Percentiles rank a stretch among this genome's conserved stretches.
Conservation (phyloP, 2,329 filamentous ascomycete genomes). For the Fonsecaea pugnacius region DNA sequence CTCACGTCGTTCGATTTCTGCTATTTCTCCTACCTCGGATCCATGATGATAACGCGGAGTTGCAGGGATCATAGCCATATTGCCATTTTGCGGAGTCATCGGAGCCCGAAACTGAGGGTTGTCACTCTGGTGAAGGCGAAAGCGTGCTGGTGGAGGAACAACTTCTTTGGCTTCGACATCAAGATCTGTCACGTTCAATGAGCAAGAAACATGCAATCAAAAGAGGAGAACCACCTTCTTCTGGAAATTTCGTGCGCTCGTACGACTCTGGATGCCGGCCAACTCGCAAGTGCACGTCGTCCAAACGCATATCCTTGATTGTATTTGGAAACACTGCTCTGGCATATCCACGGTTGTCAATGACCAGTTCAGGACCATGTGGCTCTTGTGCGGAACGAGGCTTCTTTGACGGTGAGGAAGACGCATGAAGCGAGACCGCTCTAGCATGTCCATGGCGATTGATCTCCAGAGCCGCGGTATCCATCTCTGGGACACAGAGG, state of each 20-base stretch:
- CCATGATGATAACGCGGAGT: background rate
- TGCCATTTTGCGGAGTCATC: background rate
- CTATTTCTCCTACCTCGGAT: background rate
- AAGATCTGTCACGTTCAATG: background rate
- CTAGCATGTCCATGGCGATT: background rate
- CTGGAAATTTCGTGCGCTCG: conserved; percentile 13
- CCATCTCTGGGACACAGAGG: background rate
- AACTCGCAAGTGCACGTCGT: conserved; percentile 12
- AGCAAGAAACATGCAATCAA: background rate
- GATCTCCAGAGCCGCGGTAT: conserved; percentile 1
- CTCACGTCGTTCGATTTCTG: background rate
- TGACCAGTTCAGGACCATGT: background rate
- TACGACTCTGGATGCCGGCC: conserved; percentile 19
- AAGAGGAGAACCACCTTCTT: conserved; percentile 12
- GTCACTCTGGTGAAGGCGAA: background rate
- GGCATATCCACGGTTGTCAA: background rate
- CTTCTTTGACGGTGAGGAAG: background rate
- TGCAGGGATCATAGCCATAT: background rate
- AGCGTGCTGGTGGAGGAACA: background rate
- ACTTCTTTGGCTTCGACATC: background rate
- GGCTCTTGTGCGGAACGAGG: background rate
- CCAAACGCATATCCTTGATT: background rate
- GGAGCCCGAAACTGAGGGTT: background rate
- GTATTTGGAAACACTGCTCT: conserved; percentile 3
- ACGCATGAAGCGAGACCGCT: background rate